Conservation (phyloP, 441 rosid genomes). For the Metrosideros polymorpha region DNA sequence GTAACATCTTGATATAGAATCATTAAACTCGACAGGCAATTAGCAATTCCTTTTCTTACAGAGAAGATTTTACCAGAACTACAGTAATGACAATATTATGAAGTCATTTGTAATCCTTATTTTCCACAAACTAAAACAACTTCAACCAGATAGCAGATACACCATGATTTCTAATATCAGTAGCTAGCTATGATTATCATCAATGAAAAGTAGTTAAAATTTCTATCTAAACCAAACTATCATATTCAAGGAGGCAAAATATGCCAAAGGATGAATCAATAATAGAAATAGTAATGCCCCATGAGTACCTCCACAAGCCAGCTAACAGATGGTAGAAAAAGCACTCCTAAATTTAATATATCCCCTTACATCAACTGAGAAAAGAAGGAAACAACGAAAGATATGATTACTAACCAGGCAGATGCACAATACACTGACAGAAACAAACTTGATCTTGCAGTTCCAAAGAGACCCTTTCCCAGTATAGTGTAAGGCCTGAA, state of each 20-base stretch:
- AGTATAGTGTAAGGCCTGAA: constrained; percentile 63
- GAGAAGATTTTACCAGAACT: neutral
- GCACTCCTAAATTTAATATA: neutral
- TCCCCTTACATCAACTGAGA: neutral
- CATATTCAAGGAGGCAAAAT: neutral
- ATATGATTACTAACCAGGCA: constrained; percentile 55
- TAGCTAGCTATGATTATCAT: neutral
- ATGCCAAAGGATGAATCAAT: neutral
- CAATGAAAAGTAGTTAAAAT: neutral
- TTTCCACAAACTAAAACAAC: neutral
- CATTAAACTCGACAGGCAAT: neutral
- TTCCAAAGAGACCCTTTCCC: constrained; percentile 77
- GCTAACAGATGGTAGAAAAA: neutral
- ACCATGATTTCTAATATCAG: neutral
- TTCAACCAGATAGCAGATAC: neutral
- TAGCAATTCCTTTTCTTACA: neutral
- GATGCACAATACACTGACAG: constrained; percentile 82
- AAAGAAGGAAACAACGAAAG: neutral
- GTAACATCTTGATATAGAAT: neutral
- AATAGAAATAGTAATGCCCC: neutral
- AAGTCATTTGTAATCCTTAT: neutral
- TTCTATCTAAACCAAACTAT: neutral
- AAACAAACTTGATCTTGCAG: constrained; percentile 91
- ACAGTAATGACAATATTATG: neutral
- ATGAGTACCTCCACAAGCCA: neutral